Evolutionary conservation across 2,329 filamentous ascomycete species (phyloP).

Genomic region (Fusarium praegraminearum): DNA sequence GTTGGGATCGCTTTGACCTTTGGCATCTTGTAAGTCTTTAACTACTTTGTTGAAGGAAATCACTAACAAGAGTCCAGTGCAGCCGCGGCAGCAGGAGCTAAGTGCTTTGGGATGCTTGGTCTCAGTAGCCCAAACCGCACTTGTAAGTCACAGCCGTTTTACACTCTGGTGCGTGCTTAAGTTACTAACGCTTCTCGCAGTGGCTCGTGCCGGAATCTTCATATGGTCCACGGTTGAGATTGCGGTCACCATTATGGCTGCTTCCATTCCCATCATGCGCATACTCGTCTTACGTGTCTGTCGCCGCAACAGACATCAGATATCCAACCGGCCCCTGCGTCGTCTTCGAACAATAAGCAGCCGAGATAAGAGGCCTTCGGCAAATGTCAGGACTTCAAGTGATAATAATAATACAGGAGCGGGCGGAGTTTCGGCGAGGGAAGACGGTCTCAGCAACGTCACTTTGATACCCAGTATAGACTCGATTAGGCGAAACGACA

Average conservation of each 20-base stretch:
- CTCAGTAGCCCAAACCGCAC: conserved; percentile 4
- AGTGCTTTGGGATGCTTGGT: background rate
- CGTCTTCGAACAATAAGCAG: background rate
- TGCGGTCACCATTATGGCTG: conserved; percentile 4
- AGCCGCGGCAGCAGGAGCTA: background rate
- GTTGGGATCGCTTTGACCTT: conserved; percentile 16
- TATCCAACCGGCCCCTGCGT: background rate
- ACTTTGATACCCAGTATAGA: background rate
- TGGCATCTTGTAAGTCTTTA: background rate
- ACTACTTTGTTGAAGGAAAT: rapidly evolving
- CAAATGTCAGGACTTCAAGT: background rate
- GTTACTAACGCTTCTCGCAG: background rate
- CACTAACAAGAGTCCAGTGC: background rate
- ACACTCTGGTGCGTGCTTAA: rapidly evolving
- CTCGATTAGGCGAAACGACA: background rate
- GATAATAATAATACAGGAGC: background rate
- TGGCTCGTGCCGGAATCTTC: background rate
- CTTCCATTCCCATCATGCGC: background rate
- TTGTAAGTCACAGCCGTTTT: background rate
- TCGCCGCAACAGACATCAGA: background rate
- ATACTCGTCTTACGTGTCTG: background rate
- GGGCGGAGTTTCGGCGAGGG: background rate
- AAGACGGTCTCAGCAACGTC: background rate
- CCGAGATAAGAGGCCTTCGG: background rate
- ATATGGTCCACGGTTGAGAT: conserved; percentile 9